Percentiles rank a stretch among this genome's conserved stretches.
phyloP scores from a whole-genome alignment of 345 rosid genomes.

The Euphorbia lathyris region DNA sequence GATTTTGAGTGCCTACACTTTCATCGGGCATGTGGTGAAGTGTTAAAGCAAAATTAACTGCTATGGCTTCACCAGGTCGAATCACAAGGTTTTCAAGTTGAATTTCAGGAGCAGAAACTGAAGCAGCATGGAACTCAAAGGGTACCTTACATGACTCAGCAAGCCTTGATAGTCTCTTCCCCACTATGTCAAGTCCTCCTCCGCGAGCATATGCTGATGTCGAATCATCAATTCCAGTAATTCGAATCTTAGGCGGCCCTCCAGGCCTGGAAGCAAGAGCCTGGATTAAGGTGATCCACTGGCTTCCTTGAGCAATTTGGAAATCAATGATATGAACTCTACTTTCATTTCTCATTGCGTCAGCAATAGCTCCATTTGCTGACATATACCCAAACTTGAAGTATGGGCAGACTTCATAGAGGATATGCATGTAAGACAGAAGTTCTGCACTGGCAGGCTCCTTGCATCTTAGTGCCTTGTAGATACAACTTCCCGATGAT shows the following conservation, averaged over 20 bases:
- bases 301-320: constrained; percentile 75
- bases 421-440: constrained; percentile 80
- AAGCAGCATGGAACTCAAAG: constrained; percentile 65
- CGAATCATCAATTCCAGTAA: constrained; percentile 87
- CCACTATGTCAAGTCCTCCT: constrained; percentile 80
- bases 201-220: constrained; percentile 78
- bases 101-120: constrained; percentile 56
- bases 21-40: constrained; percentile 98
- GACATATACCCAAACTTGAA: constrained; percentile 94
- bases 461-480: constrained; percentile 77
- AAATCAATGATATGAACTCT: constrained; percentile 84
- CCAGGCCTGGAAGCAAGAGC: constrained; percentile 86
- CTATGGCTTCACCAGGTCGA: constrained; percentile 70
- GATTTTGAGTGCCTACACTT: constrained; percentile 78
- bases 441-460: constrained; percentile 77
- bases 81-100: constrained; percentile 60
- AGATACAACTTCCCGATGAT: constrained; percentile 80
- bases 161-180: constrained; percentile 62
- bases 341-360: constrained; percentile 75
- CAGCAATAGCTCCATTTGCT: constrained; percentile 95
- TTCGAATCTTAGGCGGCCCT: constrained; percentile 73
- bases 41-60: constrained; percentile 69
- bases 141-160: constrained; percentile 78
- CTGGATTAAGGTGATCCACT: constrained; percentile 90
- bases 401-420: constrained; percentile 88